Conservation (phyloP, 1,139 yeast species). For the Arxiozyma slooffiae region DNA sequence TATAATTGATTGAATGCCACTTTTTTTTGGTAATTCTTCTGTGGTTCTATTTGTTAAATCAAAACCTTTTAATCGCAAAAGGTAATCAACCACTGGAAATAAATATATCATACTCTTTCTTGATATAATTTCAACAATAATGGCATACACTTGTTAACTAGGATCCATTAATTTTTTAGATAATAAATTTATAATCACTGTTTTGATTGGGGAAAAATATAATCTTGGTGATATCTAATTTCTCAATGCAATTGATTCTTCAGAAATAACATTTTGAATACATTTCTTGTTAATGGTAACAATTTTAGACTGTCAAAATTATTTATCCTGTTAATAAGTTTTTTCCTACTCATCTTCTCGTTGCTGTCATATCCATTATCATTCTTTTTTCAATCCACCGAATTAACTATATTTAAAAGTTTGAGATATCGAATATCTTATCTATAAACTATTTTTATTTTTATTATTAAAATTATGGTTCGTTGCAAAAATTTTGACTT, state of each 20-base stretch:
- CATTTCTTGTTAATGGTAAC: slow-evolving; percentile 56
- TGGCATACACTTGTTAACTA: slow-evolving; percentile 53
- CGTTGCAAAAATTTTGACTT: not conserved
- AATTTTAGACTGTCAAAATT: slow-evolving; percentile 58
- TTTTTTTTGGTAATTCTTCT: slow-evolving; percentile 10
- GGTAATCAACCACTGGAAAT: slow-evolving; percentile 59
- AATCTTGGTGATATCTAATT: slow-evolving; percentile 14
- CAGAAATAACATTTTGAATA: slow-evolving; percentile 50
- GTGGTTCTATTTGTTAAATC: not conserved
- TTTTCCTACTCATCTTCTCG: slow-evolving; percentile 6
- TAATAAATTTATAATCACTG: slow-evolving; percentile 45
- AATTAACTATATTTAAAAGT: slow-evolving; percentile 14
- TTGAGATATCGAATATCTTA: not conserved
- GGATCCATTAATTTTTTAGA: slow-evolving; percentile 31
- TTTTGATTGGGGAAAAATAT: slow-evolving; percentile 59
- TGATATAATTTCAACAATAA: slow-evolving; percentile 95
- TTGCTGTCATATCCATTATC: slow-evolving; percentile 5
- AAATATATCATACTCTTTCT: slow-evolving; percentile 93
- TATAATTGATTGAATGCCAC: slow-evolving; percentile 55
- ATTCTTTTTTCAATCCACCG: slow-evolving; percentile 22
- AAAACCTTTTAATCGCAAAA: slow-evolving; percentile 42
- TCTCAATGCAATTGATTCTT: slow-evolving; percentile 30
- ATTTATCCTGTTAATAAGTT: slow-evolving; percentile 39
- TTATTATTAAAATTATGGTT: no score
- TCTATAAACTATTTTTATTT: not conserved